Evolutionary conservation across 441 rosid species (phyloP).

Genomic region (Aquilaria agallochum): DNA sequence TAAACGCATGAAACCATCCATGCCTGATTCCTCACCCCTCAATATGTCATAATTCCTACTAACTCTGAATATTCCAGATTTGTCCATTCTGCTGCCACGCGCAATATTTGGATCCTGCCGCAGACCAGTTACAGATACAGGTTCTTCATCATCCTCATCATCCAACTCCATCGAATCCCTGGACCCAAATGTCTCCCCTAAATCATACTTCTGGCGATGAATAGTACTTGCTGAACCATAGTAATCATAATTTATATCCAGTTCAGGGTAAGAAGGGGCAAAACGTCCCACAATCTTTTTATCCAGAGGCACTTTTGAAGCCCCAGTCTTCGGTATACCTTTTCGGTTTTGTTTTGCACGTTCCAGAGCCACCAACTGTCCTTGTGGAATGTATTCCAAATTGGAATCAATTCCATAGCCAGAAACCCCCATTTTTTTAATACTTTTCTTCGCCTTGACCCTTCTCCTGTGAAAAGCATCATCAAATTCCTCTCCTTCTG

Average conservation of each 20-base stretch:
- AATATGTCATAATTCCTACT: constrained; percentile 51
- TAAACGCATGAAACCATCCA: constrained; percentile 47
- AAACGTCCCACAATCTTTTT: constrained; percentile 31
- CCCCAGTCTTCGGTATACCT: constrained; percentile 47
- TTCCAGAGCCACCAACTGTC: constrained; percentile 36
- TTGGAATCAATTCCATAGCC: constrained; percentile 36
- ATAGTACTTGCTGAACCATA: constrained; percentile 35
- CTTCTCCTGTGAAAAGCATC: constrained; percentile 59
- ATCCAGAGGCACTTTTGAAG: constrained; percentile 37
- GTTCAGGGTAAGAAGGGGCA: constrained; percentile 42
- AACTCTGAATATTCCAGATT: constrained; percentile 41
- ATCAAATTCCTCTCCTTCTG: constrained; percentile 54
- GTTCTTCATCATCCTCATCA: constrained; percentile 48
- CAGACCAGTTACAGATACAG: constrained; percentile 55
- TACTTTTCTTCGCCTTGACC: constrained; percentile 51
- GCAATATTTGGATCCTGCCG: constrained; percentile 39
- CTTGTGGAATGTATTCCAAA: constrained; percentile 43
- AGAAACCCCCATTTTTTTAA: constrained; percentile 38
- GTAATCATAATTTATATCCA: constrained; percentile 46
- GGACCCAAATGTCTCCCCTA: constrained; percentile 37
- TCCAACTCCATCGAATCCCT: constrained; percentile 46
- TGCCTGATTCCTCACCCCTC: constrained; percentile 40
- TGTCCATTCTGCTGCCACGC: constrained; percentile 27
- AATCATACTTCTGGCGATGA: constrained; percentile 43
- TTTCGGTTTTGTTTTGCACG: constrained; percentile 54